Evolutionary conservation across 208 protist genomes (phyloP).

Genomic region (Trypanosoma cruzi): DNA sequence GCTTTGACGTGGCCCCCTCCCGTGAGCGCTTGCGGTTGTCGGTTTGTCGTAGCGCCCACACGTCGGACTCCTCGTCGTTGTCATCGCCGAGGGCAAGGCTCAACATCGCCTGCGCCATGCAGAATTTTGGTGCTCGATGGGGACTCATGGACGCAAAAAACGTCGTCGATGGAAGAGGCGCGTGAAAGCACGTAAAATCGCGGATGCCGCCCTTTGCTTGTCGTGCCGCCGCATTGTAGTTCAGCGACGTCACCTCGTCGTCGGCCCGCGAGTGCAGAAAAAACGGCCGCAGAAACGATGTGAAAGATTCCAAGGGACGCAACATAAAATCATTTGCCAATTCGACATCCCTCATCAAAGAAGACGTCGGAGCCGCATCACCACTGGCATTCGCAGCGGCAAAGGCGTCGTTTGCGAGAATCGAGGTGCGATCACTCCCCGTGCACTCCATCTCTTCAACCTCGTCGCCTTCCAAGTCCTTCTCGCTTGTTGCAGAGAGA

Average conservation of each 20-base stretch:
- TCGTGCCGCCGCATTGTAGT: slow-evolving; percentile 39
- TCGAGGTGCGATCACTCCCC: not conserved
- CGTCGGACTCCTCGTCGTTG: slow-evolving; percentile 25
- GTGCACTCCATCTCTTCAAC: slow-evolving; percentile 1
- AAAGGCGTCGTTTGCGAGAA: not conserved
- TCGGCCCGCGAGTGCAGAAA: slow-evolving; percentile 15
- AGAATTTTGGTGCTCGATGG: slow-evolving; percentile 34
- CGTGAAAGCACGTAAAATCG: slow-evolving; percentile 47
- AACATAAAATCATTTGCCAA: not conserved
- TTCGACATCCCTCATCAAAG: not conserved
- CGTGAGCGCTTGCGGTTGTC: slow-evolving; percentile 77
- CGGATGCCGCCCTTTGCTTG: not conserved
- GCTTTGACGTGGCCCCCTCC: slow-evolving; percentile 68
- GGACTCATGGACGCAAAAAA: slow-evolving; percentile 47
- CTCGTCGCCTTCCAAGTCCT: not conserved
- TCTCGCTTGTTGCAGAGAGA: not conserved
- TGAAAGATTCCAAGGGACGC: slow-evolving; percentile 22
- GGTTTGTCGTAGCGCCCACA: slow-evolving; percentile 51
- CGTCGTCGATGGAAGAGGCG: slow-evolving; percentile 41
- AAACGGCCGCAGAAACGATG: slow-evolving; percentile 46
- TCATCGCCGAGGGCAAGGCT: not conserved
- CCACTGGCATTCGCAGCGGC: not conserved
- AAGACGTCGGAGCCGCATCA: not conserved
- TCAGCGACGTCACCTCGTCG: slow-evolving; percentile 34
- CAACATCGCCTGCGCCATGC: slow-evolving; percentile 27